Percentiles rank a stretch among this genome's conserved stretches.
Conservation (phyloP, 169 alveolate genomes). For the Plasmodium vinckei region DNA sequence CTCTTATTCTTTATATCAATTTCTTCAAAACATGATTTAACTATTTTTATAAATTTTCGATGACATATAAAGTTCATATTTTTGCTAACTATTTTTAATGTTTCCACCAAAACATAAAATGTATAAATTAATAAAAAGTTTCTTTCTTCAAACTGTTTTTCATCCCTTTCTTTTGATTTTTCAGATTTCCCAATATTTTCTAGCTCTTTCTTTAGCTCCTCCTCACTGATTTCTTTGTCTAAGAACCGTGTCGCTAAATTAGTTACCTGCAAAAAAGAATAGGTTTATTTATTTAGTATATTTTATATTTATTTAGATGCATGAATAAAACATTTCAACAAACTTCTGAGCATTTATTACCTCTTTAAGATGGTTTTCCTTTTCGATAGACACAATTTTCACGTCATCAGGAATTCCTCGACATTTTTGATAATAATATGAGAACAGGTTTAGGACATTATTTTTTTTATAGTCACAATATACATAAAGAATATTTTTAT, state of each 20-base stretch:
- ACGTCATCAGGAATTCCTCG: not conserved
- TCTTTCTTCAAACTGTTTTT: not conserved
- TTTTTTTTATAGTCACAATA: conserved; percentile 25
- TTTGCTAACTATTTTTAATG: conserved; percentile 1
- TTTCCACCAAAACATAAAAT: conserved; percentile 12
- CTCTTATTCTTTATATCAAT: not conserved
- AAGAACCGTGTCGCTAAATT: not conserved
- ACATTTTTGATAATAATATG: conserved; percentile 27
- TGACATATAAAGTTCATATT: no score
- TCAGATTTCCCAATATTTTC: not conserved
- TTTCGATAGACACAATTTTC: not conserved
- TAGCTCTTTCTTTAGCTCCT: conserved; percentile 3
- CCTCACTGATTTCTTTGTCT: not conserved
- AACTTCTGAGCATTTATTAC: not conserved
- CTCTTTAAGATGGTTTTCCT: conserved; percentile 10
- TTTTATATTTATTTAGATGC: not conserved
- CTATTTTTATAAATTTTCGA: conserved; percentile 14
- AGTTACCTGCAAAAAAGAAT: not conserved
- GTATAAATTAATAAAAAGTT: conserved; percentile 11
- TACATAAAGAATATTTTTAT: not conserved
- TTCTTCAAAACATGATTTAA: conserved; percentile 4
- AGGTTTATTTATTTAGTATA: not conserved
- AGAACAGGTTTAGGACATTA: conserved; percentile 25
- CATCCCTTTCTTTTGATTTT: not conserved
- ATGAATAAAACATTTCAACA: no score